Percentiles rank a stretch among this genome's conserved stretches.
phyloP scores from a whole-genome alignment of 305 asterid genomes.

The Fraxinus sp. region DNA sequence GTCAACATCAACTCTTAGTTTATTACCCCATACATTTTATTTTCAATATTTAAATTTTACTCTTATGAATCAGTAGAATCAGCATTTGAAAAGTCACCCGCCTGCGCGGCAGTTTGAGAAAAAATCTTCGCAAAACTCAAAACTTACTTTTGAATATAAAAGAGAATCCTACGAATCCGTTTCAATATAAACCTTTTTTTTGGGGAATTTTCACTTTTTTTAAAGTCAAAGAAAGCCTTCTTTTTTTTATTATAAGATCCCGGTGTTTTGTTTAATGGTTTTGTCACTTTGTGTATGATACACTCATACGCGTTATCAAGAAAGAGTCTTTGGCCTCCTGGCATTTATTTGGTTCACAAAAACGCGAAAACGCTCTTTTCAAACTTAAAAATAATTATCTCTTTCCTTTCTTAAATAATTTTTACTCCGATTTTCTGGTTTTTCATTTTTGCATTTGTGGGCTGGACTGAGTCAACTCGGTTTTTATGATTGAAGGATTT shows the following conservation, averaged over 20 bases:
- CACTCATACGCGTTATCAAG: slow-evolving; percentile 44
- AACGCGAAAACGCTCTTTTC: slow-evolving; percentile 26
- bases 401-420: slow-evolving; percentile 16
- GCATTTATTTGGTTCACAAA: slow-evolving; percentile 31
- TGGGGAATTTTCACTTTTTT: slow-evolving; percentile 21
- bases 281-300: slow-evolving; percentile 18
- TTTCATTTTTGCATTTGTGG: slow-evolving; percentile 27
- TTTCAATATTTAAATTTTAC: neutral
- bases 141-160: slow-evolving; percentile 4
- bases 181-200: neutral
- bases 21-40: slow-evolving; percentile 4
- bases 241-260: slow-evolving; percentile 2
- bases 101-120: slow-evolving; percentile 33
- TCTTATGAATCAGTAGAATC: neutral
- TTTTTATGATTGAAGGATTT: slow-evolving; percentile 19
- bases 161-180: neutral
- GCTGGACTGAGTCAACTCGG: slow-evolving; percentile 2
- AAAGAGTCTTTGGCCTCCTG: slow-evolving; percentile 31
- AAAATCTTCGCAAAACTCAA: neutral
- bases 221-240: slow-evolving; percentile 28
- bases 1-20: slow-evolving; percentile 25
- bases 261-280: neutral
- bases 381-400: slow-evolving; percentile 15
- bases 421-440: slow-evolving; percentile 21
- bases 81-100: slow-evolving; percentile 26